These are phyloP conservation scores for Leccinum pallidistipes DNA, from an alignment of 1,284 basidiomycete genomes.

Conservation along the genomic window DNA sequence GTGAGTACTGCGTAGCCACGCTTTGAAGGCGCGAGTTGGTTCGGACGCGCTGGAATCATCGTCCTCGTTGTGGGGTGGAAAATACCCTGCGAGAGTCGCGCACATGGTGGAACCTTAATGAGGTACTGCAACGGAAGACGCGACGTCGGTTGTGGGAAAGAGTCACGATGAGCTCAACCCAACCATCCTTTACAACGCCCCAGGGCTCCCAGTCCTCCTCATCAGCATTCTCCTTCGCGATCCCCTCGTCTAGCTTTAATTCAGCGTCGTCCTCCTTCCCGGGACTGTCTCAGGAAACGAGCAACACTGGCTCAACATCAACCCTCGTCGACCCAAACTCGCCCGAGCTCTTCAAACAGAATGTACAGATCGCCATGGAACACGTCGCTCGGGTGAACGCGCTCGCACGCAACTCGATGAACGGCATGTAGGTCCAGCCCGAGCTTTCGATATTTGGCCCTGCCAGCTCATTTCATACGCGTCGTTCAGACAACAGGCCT, in stretches of 20 bases:
- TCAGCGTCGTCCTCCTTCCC: constrained; percentile 17
- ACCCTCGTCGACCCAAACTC: constrained; percentile 42
- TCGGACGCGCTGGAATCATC: too few species aligned
- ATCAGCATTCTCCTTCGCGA: constrained; percentile 21
- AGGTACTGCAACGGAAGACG: too few species aligned
- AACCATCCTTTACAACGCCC: constrained; percentile 15
- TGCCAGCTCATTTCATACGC: not conserved
- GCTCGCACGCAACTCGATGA: constrained; percentile 39
- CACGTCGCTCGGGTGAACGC: constrained; percentile 40
- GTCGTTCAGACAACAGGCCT: constrained; percentile 42
- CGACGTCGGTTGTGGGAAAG: not conserved
- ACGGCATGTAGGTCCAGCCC: constrained; percentile 40
- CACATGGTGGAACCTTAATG: too few species aligned
- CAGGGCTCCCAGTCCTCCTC: constrained; percentile 19
- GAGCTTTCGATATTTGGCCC: not conserved
- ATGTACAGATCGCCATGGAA: constrained; percentile 41
- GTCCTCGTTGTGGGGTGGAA: too few species aligned
- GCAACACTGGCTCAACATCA: constrained; percentile 1
- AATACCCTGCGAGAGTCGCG: too few species aligned
- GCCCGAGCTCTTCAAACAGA: constrained; percentile 48
- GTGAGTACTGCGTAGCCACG: too few species aligned
- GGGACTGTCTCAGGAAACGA: constrained; percentile 31
- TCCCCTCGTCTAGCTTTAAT: constrained; percentile 19
- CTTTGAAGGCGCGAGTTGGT: too few species aligned
- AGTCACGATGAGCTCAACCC: constrained; percentile 15